Base-by-base conservation (phyloP, 805 yeast species). In the Pichia membranifaciens region DNA sequence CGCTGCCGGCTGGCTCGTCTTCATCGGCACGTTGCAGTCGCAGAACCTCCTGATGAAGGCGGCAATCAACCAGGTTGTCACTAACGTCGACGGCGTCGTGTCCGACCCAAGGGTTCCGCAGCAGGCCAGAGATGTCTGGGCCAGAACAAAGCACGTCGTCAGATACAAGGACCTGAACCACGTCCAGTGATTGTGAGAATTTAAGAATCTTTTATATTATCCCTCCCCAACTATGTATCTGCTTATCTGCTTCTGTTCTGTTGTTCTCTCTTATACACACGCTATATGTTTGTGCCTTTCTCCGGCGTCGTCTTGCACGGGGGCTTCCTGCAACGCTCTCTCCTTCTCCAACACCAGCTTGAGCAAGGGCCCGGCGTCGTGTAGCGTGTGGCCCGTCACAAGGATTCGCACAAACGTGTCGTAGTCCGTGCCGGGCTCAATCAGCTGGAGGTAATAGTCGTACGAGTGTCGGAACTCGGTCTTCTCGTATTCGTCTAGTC, bases 1-100 rank as follows among this genome's bases (percentile, higher is more conserved):
- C 3, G 69, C 84, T 29, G 58, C 78, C 32, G 59, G 73, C 9
- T 84, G 80, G 60, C 60, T 76, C 12, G 48, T 78, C 12, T 90
- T 90, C 69, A 72, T 88, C 66, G 86, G 86, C 65, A 65, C 84
- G 48, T 79, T 96, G 65, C 86, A 73, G 61, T 95, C 87, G 61
- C 81, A 79, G 55, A 84, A 93, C 3, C 70, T 78, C 28, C 81
- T 80, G 69, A 83, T 88, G 47, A 82, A 87, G 66, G 57, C 41
- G n/a, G 53, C 49, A 4, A 45, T 52, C 10, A 44, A 48, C 38
- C 33, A 25, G 6, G 22, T 52, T 5, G 37, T 48, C 13, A 38
- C 50, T 5, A 23, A 28, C 4, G 18, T 46, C 4, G 51, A 83
- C 60, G 79, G 82, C 21, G 47, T 79, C 10, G 65, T 78, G 21